These are phyloP conservation scores for Barnettozyma sp. DNA, from an alignment of 805 yeast species.

Conservation along the genomic window DNA sequence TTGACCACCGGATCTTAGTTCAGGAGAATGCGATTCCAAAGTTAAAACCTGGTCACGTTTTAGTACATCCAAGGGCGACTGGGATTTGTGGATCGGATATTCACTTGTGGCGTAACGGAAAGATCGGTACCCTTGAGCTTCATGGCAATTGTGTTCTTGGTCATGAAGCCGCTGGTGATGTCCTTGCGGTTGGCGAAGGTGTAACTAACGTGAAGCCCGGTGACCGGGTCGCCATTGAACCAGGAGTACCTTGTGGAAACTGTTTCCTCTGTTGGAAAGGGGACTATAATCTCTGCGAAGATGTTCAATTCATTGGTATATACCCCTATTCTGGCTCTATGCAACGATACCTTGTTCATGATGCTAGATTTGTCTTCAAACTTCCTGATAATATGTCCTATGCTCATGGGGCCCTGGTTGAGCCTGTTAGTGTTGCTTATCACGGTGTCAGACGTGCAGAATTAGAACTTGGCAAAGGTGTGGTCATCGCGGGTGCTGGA, in stretches of 20 bases:
- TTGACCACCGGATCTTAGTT: conserved; percentile 17
- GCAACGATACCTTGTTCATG: conserved; percentile 32
- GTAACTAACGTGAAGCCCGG: conserved; percentile 40
- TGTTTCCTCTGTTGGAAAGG: conserved; percentile 35
- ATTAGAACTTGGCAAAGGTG: conserved; percentile 42
- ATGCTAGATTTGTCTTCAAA: conserved; percentile 29
- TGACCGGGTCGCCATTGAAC: conserved; percentile 45
- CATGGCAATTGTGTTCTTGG: conserved; percentile 36
- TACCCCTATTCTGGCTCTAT: conserved; percentile 34
- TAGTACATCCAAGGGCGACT: conserved; percentile 38
- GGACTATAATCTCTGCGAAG: conserved; percentile 34
- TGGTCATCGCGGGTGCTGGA: conserved; percentile 48
- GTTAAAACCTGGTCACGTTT: conserved; percentile 14
- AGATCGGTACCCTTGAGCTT: conserved; percentile 35
- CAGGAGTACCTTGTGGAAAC: conserved; percentile 45
- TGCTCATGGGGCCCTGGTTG: conserved; percentile 49
- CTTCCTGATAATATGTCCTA: conserved; percentile 38
- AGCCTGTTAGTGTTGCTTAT: conserved; percentile 47
- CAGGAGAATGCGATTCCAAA: conserved; percentile 15
- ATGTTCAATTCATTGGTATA: conserved; percentile 33
- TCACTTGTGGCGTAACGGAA: conserved; percentile 62
- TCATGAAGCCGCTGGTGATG: conserved; percentile 41
- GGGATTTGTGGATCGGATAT: conserved; percentile 76
- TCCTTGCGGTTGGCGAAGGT: conserved; percentile 42
- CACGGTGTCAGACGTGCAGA: conserved; percentile 46